These are phyloP conservation scores for Dryas integrifolia DNA, from an alignment of 331 rosid genomes.

Conservation along the genomic window DNA sequence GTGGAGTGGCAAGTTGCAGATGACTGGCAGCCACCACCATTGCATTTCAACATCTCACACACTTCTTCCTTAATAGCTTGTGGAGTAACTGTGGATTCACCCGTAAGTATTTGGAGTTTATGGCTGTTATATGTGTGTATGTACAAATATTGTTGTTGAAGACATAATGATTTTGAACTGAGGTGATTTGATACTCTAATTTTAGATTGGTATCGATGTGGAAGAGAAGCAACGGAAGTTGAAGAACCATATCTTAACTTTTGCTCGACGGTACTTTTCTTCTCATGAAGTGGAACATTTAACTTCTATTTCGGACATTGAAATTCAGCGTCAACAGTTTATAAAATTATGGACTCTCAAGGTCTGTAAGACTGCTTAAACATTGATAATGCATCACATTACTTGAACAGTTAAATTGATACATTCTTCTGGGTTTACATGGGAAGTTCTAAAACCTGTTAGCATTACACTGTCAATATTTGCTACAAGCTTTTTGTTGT, in stretches of 20 bases:
- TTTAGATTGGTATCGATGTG: constrained; percentile 86
- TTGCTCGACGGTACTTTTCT: constrained; percentile 77
- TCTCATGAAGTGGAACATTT: constrained; percentile 62
- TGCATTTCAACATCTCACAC: constrained; percentile 90
- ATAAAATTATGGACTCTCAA: constrained; percentile 69
- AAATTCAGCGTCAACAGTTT: constrained; percentile 70
- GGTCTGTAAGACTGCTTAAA: constrained; percentile 47
- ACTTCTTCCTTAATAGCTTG: constrained; percentile 83
- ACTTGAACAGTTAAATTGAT: neutral
- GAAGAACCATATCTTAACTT: constrained; percentile 62
- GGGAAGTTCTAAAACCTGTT: constrained; percentile 1
- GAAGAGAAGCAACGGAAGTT: constrained; percentile 75
- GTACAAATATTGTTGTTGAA: constrained; percentile 18
- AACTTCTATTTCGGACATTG: constrained; percentile 64
- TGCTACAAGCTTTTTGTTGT: neutral
- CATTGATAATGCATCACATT: constrained; percentile 5
- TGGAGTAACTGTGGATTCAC: constrained; percentile 69
- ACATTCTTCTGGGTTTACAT: neutral
- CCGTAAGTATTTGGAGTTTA: constrained; percentile 43
- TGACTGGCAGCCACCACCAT: constrained; percentile 55
- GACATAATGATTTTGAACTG: constrained; percentile 14
- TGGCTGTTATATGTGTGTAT: neutral
- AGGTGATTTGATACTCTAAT: constrained; percentile 18
- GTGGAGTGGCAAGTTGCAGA: constrained; percentile 54
- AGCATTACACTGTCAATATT: neutral